Base-by-base conservation (phyloP, 768 basidiomycete genomes). In the Rhizopogon rudus region DNA sequence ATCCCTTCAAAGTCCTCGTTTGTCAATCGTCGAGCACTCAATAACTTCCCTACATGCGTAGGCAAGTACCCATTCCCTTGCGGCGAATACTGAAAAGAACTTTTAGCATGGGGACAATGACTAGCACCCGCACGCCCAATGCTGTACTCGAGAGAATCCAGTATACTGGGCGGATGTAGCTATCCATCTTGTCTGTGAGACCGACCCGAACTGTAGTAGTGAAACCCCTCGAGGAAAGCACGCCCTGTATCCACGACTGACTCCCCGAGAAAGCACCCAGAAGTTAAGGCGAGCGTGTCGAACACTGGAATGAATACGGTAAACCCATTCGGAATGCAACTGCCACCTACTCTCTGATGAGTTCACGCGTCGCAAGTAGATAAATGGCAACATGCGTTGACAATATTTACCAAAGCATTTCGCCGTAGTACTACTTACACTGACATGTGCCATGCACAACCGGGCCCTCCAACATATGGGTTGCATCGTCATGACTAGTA, bases 61-160 rank as follows among this genome's bases (percentile, higher is more conserved):
- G 43, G 53, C 9, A 46, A 16, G 46, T 55, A 65, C 43, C 29
- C 28, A 61, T 46, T 25, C 59, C 57, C 22, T 59, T 66, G 31
- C 65, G 42, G 25, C 63, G 62, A 37, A 65, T 41, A 16, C 44
- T 44, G 17, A 65, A 63, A 42, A 74, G 53, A 5, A 61, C 65
- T 53, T 69, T 68, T 54, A 76, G 42, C 52, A 51, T 57, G 8
- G 29, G 53, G 44, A 77, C 53, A n/a, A 72, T 55, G 20, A 77
- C 62, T n/a, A 75, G 60, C 8, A 39, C 42, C 6, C 22, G 50
- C 5, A 9, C 8, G n/a, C 5, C 13, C 17, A 14, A 33, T 40
- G 12, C 12, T 13, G 13, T 10, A 39, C 14, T 10, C 2, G 58
- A 61, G n/a, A 62, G 31, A 31, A 62, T 33, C 62, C 58, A 62